A percentile compares a stretch with the other conserved stretches of the same genome.
Evolutionary conservation across 306 rosid genomes (phyloP).

Genomic region (Prinsepia uniflora): DNA sequence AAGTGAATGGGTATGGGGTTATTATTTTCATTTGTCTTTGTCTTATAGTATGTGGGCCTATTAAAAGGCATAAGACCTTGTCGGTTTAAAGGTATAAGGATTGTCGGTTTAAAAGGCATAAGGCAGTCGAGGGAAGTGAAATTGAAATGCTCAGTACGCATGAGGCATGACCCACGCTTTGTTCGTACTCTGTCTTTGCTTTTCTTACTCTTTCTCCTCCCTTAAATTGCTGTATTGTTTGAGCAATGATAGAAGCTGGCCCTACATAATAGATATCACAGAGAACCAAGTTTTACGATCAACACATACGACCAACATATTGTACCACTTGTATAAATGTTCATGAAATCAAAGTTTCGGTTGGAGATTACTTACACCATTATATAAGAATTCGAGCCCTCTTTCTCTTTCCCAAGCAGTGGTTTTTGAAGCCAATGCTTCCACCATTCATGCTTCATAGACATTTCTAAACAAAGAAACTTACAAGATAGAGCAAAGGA

Average conservation of each 20-base stretch:
- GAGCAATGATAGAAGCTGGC: slow-evolving; percentile 48
- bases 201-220: slow-evolving; percentile 69
- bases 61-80: no score
- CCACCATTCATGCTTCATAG: slow-evolving; percentile 53
- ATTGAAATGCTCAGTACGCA: no score
- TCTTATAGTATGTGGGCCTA: no score
- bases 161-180: no score
- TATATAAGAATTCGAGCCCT: no score
- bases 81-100: no score
- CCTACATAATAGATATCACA: slow-evolving; percentile 34
- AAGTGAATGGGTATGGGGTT: no score
- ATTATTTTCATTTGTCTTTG: no score
- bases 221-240: slow-evolving; percentile 44
- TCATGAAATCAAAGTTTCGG: background rate
- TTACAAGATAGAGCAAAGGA: background rate
- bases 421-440: no score
- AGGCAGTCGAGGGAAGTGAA: no score
- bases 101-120: no score
- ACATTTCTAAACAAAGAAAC: slow-evolving; percentile 8
- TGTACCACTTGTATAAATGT: background rate
- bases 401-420: no score
- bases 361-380: slow-evolving; percentile 49
- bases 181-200: slow-evolving; percentile 52
- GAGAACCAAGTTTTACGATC: background rate
- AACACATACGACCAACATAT: background rate